Evolutionary conservation across 192 early-diverging fungal genomes (phyloP), one percentile per base, ranked within the genome.

Genomic region (Paraglomus brasilianum): DNA sequence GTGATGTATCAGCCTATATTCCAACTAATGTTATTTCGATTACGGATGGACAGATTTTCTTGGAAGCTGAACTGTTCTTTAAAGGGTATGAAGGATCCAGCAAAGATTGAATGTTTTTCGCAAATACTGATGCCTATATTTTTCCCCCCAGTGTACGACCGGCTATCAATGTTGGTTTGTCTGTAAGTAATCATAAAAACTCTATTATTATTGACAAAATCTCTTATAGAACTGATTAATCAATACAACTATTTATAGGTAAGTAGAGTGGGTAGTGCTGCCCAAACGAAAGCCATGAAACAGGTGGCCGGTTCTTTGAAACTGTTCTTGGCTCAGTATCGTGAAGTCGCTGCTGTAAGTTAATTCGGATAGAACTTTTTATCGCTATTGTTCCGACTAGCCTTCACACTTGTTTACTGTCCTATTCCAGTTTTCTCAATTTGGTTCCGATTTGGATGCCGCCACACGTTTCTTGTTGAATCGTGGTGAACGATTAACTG

Each of bases 1-100:
- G 97, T 84, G 97, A 97, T 93, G 97, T 98, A 80, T 98, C 97
- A 75, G 97, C 97, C 40, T 98, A 98, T 87, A 98, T 98, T 88
- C 97, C 97, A 71, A 98, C 97, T 78, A 98, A 98, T 87, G 95
- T 98, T 76, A 98, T 98, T 96, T 98, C 97, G 82, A 99, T 99
- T 76, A 99, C 97, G 69, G 97, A 99, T 85, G 97, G 97, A 45
- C 97, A 99, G 84, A 97, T 99, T 73, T 99, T 99, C 92, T 89
- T 99, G 87, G 97, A 99, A 85, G 95, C 97, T 62, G 95, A 99
- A 86, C 88, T 99, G 66, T 99, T 99, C 92, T 99, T 97, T 92
- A 99, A 97, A 92, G 97, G 67, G 67, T 69, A 38, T 41, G 5
- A 40, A 49, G 9, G 30, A 30, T 2, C 30, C 1, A 30, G 30